A percentile compares a stretch with the other conserved stretches of the same genome.
Conservation (phyloP, 2,329 filamentous ascomycete genomes). For the Aspergillus pseudoviridinutans region DNA sequence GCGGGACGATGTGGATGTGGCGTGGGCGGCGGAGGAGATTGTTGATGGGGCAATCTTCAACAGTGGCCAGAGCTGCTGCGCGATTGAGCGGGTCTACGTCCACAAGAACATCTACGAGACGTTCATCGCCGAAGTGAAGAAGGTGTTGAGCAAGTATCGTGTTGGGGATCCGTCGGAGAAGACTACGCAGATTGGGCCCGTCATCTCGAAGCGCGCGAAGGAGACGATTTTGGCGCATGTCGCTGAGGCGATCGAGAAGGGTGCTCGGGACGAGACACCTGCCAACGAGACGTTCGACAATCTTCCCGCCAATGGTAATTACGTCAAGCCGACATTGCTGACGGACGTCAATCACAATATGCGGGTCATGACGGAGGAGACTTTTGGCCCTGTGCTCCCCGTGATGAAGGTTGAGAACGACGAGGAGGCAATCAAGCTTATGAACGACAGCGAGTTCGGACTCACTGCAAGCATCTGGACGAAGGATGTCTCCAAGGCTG, state of each 20-base stretch:
- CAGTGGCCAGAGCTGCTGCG: conserved; percentile 96
- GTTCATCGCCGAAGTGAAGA: conserved; percentile 75
- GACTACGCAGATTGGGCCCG: conserved; percentile 78
- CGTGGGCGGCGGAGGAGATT: conserved; percentile 90
- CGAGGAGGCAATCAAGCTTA: conserved; percentile 73
- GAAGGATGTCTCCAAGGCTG: conserved; percentile 72
- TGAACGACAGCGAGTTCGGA: conserved; percentile 95
- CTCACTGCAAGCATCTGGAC: conserved; percentile 98
- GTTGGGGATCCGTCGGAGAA: conserved; percentile 83
- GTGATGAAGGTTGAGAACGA: conserved; percentile 82
- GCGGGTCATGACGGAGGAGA: conserved; percentile 86
- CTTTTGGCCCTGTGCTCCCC: conserved; percentile 86
- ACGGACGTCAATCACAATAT: conserved; percentile 74
- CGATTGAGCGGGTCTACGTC: conserved; percentile 87
- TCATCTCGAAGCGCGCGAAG: conserved; percentile 76
- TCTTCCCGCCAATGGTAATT: conserved; percentile 72
- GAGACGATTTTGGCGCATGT: conserved; percentile 74
- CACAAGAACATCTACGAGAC: conserved; percentile 77
- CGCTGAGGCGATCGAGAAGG: conserved; percentile 75
- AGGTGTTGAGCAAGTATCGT: conserved; percentile 74
- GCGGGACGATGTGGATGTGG: conserved; percentile 76
- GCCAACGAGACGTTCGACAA: conserved; percentile 68
- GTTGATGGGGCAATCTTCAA: conserved; percentile 97
- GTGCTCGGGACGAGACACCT: conserved; percentile 80
- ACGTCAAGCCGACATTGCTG: conserved; percentile 75